phyloP scores from a whole-genome alignment of 169 alveolate genomes.

The Fabrea salina region DNA sequence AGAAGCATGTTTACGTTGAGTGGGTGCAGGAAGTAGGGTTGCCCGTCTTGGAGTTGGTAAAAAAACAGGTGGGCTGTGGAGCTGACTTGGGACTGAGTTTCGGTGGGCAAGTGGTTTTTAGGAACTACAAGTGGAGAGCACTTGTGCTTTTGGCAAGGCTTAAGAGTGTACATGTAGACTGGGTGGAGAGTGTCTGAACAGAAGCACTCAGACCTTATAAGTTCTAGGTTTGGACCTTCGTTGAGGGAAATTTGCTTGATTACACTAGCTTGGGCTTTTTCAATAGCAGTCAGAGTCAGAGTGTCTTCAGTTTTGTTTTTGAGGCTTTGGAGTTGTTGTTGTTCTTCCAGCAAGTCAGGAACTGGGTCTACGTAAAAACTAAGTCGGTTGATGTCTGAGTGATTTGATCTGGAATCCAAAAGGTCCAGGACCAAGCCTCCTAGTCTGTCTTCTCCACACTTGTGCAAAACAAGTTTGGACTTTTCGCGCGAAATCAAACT shows the following conservation, averaged over 20 bases:
- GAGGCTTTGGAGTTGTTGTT: background rate
- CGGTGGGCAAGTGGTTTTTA: too few relatives aligned
- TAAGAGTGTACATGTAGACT: background rate
- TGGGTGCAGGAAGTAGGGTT: slow-evolving; percentile 8
- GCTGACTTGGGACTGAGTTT: background rate
- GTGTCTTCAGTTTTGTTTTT: background rate
- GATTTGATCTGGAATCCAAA: background rate
- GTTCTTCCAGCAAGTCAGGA: background rate
- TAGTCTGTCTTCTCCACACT: background rate
- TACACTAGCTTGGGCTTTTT: background rate
- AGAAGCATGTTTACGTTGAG: background rate
- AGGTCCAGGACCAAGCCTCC: background rate
- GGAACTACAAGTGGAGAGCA: background rate
- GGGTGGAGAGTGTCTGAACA: background rate
- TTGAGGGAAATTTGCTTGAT: background rate
- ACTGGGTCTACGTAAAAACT: background rate
- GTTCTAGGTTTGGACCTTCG: background rate
- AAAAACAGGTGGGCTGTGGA: background rate
- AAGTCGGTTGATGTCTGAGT: background rate
- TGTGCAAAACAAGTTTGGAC: background rate
- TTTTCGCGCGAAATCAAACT: background rate
- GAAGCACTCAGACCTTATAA: background rate
- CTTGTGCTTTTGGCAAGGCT: background rate
- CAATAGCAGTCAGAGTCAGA: background rate
- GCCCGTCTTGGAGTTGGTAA: background rate